A percentile compares a stretch with the other conserved stretches of the same genome.
Evolutionary conservation across 345 rosid species (phyloP).

Genomic region (Eucalyptus marginata): DNA sequence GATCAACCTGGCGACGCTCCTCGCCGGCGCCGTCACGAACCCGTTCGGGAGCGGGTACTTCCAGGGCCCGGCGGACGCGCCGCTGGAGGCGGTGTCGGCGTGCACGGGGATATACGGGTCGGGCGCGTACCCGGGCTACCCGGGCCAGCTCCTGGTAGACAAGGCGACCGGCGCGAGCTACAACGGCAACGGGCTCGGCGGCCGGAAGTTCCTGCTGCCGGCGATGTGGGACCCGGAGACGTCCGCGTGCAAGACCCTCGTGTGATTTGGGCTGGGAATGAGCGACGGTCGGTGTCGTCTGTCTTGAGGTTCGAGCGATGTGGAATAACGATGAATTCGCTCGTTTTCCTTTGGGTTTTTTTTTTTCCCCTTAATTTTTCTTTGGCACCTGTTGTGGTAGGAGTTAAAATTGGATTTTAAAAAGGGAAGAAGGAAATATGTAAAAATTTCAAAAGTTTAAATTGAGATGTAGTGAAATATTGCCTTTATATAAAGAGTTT

Average conservation of each 20-base stretch:
- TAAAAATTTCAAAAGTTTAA: background rate
- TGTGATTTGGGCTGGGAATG: background rate
- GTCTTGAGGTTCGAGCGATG: background rate
- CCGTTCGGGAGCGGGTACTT: conserved; percentile 5
- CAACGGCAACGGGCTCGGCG: background rate
- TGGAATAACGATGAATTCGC: background rate
- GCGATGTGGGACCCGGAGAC: conserved; percentile 3
- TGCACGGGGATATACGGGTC: conserved; percentile 3
- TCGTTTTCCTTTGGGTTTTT: background rate
- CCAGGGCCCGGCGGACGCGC: conserved; percentile 1
- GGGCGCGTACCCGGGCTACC: conserved; percentile 11
- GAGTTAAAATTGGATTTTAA: background rate
- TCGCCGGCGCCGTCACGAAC: conserved; percentile 5
- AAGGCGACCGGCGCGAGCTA: background rate
- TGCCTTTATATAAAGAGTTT: background rate
- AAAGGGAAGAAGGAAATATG: background rate
- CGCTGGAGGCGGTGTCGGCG: conserved; percentile 4
- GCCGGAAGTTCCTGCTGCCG: conserved; percentile 11
- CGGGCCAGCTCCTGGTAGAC: conserved; percentile 1
- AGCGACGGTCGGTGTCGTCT: background rate
- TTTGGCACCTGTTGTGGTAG: background rate
- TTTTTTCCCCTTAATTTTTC: fast-evolving
- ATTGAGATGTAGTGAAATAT: background rate
- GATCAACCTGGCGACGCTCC: conserved; percentile 2
- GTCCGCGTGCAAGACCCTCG: background rate